Evolutionary conservation across 805 yeast genomes (phyloP), one percentile per base, ranked within the genome.

Genomic region (Dipodascus geniculatus): DNA sequence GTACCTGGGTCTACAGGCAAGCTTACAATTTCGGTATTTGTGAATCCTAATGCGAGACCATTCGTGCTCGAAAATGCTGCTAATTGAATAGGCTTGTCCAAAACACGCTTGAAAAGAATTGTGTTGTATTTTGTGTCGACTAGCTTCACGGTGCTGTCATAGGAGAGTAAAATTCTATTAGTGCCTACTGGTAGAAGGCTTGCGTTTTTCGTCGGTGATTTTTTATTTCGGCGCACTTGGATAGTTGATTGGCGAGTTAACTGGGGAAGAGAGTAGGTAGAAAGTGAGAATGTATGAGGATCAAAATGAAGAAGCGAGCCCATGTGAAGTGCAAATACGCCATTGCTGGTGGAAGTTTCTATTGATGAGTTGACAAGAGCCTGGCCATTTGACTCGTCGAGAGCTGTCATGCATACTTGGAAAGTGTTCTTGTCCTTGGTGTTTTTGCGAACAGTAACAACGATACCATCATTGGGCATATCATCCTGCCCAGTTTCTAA

Each of bases 1-100:
- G 78, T 68, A 3, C 93, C 95, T 35, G 81, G 79, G 56, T 82
- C 79, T 42, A 83, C 64, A 35, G 68, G 68, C 9, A 69, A 42
- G 8, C 65, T 72, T 3, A 62, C 57, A 6, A 68, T 48, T 28
- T 61, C 68, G 6, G 54, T 17, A 55, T 17, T 59, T 49, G 2
- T 61, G 48, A 17, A 58, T 55, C 31, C 56, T 60, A 50, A 64
- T 63, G 2, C 60, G 33, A 28, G 50, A 42, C 23, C 23, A n/a
- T 1, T 54, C 22, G 22, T 49, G 48, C 9, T 23, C 16, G 17
- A 48, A 54, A n/a, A 51, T 48, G 50, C 54, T 56, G 47, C 22
- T 42, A 48, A 24, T 48, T 19, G 48, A 38, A 44, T 31, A 53
- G 50, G 55, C 57, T 6, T 57, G 63, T 62, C 47, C 58, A 48